phyloP scores from a whole-genome alignment of 306 rosid species.

The Acacia acuminata region DNA sequence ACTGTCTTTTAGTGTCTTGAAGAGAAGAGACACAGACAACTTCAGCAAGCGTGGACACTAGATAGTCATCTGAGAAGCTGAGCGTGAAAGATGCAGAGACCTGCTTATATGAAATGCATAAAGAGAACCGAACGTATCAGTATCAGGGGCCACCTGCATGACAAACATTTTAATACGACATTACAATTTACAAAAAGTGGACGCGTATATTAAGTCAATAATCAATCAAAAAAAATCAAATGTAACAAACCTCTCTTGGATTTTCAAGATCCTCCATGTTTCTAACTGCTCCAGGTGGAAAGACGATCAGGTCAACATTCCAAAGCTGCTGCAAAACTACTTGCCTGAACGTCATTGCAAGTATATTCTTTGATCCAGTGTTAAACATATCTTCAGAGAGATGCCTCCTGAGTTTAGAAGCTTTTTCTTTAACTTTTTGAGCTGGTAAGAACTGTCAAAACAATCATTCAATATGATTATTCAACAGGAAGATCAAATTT shows the following conservation, averaged over 20 bases:
- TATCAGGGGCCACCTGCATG: conserved; percentile 90
- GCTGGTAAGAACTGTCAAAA: conserved; percentile 81
- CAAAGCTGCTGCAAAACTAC: conserved; percentile 80
- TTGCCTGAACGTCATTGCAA: conserved; percentile 94
- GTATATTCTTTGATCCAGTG: conserved; percentile 59
- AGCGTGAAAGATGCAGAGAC: conserved; percentile 75
- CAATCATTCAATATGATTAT: conserved; percentile 16
- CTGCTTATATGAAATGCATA: conserved; percentile 89
- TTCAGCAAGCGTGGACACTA: conserved; percentile 76
- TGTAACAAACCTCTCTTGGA: conserved; percentile 73
- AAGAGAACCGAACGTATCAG: conserved; percentile 91
- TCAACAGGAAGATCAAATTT: conserved; percentile 21
- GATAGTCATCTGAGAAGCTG: conserved; percentile 61
- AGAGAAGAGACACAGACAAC: conserved; percentile 75
- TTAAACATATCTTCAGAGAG: conserved; percentile 57
- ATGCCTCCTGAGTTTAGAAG: conserved; percentile 66
- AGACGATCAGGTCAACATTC: conserved; percentile 69
- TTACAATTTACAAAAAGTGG: conserved; percentile 50
- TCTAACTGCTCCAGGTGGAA: conserved; percentile 74
- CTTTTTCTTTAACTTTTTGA: conserved; percentile 74
- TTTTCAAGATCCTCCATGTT: conserved; percentile 82
- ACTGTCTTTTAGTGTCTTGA: conserved; percentile 63
- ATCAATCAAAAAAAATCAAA: conserved; percentile 22
- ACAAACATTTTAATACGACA: conserved; percentile 60
- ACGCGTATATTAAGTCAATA: conserved; percentile 23